Evolutionary conservation across 495 filamentous ascomycete genomes (phyloP), one percentile per base, ranked within the genome.

Genomic region (Xylaria telfairii): DNA sequence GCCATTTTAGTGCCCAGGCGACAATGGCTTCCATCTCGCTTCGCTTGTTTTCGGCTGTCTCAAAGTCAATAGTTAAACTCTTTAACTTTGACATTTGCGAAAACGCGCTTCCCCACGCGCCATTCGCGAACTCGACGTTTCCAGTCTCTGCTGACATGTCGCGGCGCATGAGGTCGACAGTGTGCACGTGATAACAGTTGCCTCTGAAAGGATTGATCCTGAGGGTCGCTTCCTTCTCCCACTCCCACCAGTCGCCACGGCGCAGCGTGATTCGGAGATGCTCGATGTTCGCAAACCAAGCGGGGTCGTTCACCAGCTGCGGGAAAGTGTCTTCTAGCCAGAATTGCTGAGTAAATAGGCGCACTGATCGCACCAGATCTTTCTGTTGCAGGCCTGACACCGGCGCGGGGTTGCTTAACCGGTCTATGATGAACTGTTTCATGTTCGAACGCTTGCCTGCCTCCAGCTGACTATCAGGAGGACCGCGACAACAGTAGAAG

Each of bases 191-290:
- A 37, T 7, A 53, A 57, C 49, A 57, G 53, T 67, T 57, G 21
- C 65, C 65, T 67, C 49, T 54, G 26, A 56, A 67, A 2, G 74
- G 76, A 63, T 71, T 72, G 26, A 78, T 78, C 15, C 41, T 56
- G 15, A 76, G 37, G 13, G 67, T 39, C 17, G 21, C 15, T 42
- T 69, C 69, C 21, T 13, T 53, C 51, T 74, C 76, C 68, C 72
- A 74, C 15, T 62, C 69, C 76, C 72, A 76, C 76, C 74, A 76
- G 47, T 78, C 76, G 4, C 60, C 42, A n/a, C 71, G 69, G 30
- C 72, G 62, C 6, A 78, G 66, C 4, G 76, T 75, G 56, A 78
- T 71, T 28, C 57, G 75, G n/a, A 76, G 32, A 47, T 68, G 70
- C 47, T 76, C 67, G n/a, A 76, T 41, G 6, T 69, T 68, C 49